Evolutionary conservation across 371 early-diverging fungal species (phyloP).

Genomic region (Sanchytrium tribonematis): DNA sequence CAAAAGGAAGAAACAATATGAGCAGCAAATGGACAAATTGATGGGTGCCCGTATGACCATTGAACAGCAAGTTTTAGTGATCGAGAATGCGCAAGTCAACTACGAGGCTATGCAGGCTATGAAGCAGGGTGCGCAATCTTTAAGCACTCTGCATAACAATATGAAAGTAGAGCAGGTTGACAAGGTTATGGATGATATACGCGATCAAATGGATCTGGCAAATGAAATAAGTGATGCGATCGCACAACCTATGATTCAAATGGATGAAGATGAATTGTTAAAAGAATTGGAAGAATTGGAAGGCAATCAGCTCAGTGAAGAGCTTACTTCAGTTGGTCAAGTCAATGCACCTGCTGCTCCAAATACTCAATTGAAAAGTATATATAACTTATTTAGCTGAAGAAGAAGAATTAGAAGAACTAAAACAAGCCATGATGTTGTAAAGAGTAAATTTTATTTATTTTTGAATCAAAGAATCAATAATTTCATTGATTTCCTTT

Average conservation of each 20-base stretch:
- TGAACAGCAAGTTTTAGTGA: constrained; percentile 78
- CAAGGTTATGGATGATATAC: constrained; percentile 78
- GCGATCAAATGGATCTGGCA: constrained; percentile 84
- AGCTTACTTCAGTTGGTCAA: background rate
- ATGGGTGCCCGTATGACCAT: constrained; percentile 64
- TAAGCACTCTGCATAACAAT: constrained; percentile 74
- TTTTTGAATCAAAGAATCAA: background rate
- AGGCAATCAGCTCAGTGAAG: constrained; percentile 1
- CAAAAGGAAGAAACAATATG: constrained; percentile 66
- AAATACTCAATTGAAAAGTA: background rate
- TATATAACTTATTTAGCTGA: background rate
- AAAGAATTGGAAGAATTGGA: constrained; percentile 74
- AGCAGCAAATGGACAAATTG: constrained; percentile 59
- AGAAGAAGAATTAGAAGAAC: background rate
- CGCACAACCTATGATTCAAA: constrained; percentile 48
- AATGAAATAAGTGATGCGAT: constrained; percentile 82
- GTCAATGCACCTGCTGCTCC: background rate
- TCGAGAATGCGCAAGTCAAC: constrained; percentile 85
- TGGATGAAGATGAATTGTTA: constrained; percentile 42
- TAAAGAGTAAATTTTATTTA: background rate
- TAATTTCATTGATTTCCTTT: background rate
- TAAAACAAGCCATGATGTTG: background rate
- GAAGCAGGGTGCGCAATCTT: constrained; percentile 68
- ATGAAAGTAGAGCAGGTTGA: constrained; percentile 78
- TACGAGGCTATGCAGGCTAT: constrained; percentile 81